Evolutionary conservation across 306 rosid species (phyloP).

Genomic region (Quercus glauca): DNA sequence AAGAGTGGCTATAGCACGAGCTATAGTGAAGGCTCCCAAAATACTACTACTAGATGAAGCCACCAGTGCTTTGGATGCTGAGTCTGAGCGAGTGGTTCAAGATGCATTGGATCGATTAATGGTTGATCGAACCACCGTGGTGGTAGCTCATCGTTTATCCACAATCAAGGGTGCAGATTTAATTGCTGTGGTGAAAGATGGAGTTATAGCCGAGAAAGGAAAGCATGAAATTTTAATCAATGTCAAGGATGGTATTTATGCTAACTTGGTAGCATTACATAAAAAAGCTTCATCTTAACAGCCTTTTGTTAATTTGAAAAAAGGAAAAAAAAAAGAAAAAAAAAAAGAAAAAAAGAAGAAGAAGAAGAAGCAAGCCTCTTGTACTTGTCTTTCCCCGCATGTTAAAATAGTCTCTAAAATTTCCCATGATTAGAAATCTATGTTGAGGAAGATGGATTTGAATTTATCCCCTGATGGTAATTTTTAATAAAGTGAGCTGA

Average conservation of each 20-base stretch:
- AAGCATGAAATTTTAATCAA: slow-evolving; percentile 56
- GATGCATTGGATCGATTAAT: slow-evolving; percentile 64
- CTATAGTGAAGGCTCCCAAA: slow-evolving; percentile 62
- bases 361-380: neutral
- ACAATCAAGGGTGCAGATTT: slow-evolving; percentile 59
- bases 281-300: slow-evolving; percentile 35
- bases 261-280: slow-evolving; percentile 59
- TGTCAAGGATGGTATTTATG: slow-evolving; percentile 54
- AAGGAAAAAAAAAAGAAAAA: no score
- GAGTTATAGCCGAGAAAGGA: slow-evolving; percentile 69
- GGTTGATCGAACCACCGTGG: slow-evolving; percentile 58
- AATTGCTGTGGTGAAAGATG: slow-evolving; percentile 71
- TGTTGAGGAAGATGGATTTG: no score
- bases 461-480: neutral
- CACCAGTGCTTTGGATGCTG: slow-evolving; percentile 77
- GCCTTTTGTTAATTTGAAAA: no score
- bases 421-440: no score
- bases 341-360: no score
- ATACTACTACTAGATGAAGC: slow-evolving; percentile 73
- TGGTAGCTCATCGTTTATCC: slow-evolving; percentile 70
- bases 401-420: no score
- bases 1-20: slow-evolving; percentile 74
- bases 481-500: neutral
- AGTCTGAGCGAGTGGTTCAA: slow-evolving; percentile 68
- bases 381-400: neutral